Evolutionary conservation across 192 early-diverging fungal species (phyloP), one percentile per base, ranked within the genome.

Genomic region (Entophlyctis helioformis): DNA sequence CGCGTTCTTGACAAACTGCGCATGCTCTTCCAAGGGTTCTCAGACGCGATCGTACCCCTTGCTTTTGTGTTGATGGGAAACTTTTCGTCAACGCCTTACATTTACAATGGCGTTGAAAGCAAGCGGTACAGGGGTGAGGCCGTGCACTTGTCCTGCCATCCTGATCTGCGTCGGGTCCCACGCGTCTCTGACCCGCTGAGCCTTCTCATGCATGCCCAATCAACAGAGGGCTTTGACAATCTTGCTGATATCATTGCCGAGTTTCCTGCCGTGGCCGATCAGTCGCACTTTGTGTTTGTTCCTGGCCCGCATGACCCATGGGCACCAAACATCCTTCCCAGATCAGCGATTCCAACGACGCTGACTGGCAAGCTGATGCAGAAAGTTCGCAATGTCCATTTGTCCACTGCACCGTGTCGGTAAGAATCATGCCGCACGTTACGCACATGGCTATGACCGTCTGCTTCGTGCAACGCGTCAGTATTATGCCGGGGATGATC

Each of bases 11-110:
- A 67, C 22, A 84, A 87, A 5, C 60, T 93, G 18, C 59, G 72
- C 7, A 65, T 59, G 11, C 63, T 96, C 12, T 82, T 93, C 41
- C 74, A 79, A 25, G 84, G 83, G 15, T 93, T 84, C 45, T 72
- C 74, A 5, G 56, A 63, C 26, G 57, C 72, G 1, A 64, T 65
- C 1, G 62, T 79, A 16, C 91, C 89, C 7, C 64, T 91, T 3
- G 84, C 84, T 13, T 90, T 96, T 55, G 72, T 92, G 19, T 70
- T 96, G 20, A 77, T 83, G 24, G 91, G 91, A 20, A 89, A 85
- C 54, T 96, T 96, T 50, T 67, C 74, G 20, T 89, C 86, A 1
- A 69, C 66, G 32, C 78, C 83, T 0, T 86, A 83, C 50, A 60
- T 79, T 1, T 70, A 67, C 36, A 73, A 78, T 5, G 73, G 78